Conservation (phyloP, 768 basidiomycete species). For the Ramaria sp. region DNA sequence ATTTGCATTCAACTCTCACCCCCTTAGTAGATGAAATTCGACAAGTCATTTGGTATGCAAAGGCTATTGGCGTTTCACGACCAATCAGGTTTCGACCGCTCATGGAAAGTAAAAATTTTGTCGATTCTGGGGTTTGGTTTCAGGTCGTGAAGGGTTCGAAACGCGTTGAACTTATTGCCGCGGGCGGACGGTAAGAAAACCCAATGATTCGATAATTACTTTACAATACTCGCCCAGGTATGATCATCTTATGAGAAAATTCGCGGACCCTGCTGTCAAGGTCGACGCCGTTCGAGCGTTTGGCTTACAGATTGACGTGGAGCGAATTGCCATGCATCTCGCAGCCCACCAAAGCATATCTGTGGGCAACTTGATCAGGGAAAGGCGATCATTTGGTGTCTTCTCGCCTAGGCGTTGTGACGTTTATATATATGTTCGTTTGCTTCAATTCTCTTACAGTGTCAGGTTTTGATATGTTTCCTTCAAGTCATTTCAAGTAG, state of each 20-base stretch:
- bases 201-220: not conserved
- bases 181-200: slow-evolving; percentile 60
- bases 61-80: slow-evolving; percentile 50
- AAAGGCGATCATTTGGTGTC: slow-evolving; percentile 74
- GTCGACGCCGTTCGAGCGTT: slow-evolving; percentile 51
- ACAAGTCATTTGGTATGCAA: slow-evolving; percentile 47
- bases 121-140: slow-evolving; percentile 55
- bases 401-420: slow-evolving; percentile 88
- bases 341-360: slow-evolving; percentile 59
- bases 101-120: slow-evolving; percentile 65
- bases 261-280: slow-evolving; percentile 44
- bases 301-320: slow-evolving; percentile 66
- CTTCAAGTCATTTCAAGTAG: slow-evolving; percentile 58
- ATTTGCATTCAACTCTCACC: slow-evolving; percentile 36
- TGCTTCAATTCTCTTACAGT: not conserved
- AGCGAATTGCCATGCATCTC: slow-evolving; percentile 62
- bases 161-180: slow-evolving; percentile 59
- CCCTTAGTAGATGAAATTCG: slow-evolving; percentile 52
- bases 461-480: not conserved
- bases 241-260: slow-evolving; percentile 55
- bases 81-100: slow-evolving; percentile 61
- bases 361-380: slow-evolving; percentile 60
- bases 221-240: slow-evolving; percentile 35
- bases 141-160: slow-evolving; percentile 64
- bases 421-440: slow-evolving; percentile 46